phyloP scores from a whole-genome alignment of 2,329 filamentous ascomycete genomes.

The Trichoderma sp. region DNA sequence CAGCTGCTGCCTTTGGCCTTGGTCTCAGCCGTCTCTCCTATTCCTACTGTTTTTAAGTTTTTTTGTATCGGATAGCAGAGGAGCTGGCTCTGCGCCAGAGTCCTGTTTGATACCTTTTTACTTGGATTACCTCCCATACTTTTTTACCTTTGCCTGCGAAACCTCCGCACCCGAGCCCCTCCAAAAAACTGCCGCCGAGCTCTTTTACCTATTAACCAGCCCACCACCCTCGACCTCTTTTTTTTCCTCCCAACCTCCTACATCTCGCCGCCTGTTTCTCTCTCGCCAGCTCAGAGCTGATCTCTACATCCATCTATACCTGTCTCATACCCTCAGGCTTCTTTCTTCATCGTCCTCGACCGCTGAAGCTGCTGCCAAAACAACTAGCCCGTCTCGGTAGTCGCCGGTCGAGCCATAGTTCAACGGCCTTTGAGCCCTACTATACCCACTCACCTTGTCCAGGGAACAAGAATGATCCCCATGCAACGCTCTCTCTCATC shows the following conservation, averaged over 20 bases:
- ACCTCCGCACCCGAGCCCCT: conserved; percentile 14
- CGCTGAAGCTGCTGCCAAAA: background rate
- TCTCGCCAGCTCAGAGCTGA: background rate
- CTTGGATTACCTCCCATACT: background rate
- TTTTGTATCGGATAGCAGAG: background rate
- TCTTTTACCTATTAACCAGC: background rate
- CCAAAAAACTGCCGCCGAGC: conserved; percentile 14
- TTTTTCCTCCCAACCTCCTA: background rate
- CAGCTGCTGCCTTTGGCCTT: background rate
- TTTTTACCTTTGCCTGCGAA: background rate
- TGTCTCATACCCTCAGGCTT: background rate
- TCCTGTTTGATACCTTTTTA: background rate
- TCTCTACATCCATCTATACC: background rate
- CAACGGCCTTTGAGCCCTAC: background rate
- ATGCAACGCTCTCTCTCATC: conserved; percentile 65
- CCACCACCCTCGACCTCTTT: background rate
- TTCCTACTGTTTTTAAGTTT: background rate
- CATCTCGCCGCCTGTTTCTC: background rate
- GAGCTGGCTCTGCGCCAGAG: conserved; percentile 24
- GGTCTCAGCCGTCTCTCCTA: background rate
- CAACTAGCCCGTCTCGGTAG: conserved; percentile 15
- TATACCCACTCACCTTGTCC: conserved; percentile 26
- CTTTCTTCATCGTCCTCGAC: background rate
- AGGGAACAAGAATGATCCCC: conserved; percentile 60
- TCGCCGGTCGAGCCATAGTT: conserved; percentile 18